Conservation (phyloP, 495 filamentous ascomycete genomes). For the Neurospora sp. region DNA sequence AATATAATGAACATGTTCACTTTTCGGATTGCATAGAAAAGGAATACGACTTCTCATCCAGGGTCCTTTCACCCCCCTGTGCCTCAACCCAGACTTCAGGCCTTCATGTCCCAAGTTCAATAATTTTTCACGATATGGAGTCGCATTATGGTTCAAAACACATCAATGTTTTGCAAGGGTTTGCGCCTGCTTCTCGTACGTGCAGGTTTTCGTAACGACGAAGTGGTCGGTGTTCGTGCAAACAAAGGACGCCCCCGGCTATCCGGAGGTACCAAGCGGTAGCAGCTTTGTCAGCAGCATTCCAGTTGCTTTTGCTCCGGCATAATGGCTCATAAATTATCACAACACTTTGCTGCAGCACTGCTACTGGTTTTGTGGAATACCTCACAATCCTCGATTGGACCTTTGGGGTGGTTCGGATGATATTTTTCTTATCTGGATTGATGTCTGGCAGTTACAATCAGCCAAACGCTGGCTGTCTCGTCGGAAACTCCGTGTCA, state of each 20-base stretch:
- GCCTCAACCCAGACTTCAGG: background rate
- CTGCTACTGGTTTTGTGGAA: background rate
- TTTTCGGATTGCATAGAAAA: background rate
- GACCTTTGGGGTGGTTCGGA: background rate
- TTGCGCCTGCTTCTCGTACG: background rate
- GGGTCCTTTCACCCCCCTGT: background rate
- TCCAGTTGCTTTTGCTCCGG: background rate
- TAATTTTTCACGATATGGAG: background rate
- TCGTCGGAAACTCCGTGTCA: background rate
- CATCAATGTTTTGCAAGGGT: background rate
- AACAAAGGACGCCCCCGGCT: background rate
- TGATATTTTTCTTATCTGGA: background rate
- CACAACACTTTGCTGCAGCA: background rate
- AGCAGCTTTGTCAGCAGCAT: background rate
- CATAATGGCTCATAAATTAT: background rate
- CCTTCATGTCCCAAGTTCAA: background rate
- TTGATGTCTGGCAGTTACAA: background rate
- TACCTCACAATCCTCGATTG: background rate
- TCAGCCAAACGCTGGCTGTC: background rate
- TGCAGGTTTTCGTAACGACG: background rate
- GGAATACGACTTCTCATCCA: background rate
- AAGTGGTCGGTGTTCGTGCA: background rate
- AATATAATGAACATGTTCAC: background rate
- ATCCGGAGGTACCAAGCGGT: background rate
- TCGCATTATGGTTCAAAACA: background rate